Conservation (phyloP, 2,329 filamentous ascomycete genomes). For the Alternaria conjuncta region DNA sequence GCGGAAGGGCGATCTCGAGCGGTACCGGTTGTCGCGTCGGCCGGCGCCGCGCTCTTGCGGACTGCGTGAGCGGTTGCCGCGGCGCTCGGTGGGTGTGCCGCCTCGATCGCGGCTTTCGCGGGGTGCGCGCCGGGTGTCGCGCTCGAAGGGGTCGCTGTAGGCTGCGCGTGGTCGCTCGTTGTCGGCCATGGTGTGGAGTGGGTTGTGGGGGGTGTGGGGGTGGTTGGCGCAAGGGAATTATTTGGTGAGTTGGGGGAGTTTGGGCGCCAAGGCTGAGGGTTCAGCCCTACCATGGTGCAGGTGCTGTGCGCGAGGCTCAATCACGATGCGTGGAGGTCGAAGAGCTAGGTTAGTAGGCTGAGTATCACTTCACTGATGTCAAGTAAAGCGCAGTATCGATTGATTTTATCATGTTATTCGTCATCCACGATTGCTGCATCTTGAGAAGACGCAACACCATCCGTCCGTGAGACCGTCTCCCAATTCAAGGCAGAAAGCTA, state of each 20-base stretch:
- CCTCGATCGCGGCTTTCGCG: constrained; percentile 29
- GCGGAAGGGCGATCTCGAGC: constrained; percentile 37
- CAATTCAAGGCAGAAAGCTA: background rate
- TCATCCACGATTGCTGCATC: background rate
- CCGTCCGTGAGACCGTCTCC: background rate
- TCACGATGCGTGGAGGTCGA: background rate
- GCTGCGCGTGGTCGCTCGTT: constrained; percentile 33
- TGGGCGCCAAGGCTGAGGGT: constrained; percentile 12
- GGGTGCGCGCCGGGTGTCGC: constrained; percentile 28
- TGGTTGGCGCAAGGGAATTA: constrained; percentile 4
- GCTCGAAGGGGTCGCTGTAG: constrained; percentile 19
- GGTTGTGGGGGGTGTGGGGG: constrained; percentile 1
- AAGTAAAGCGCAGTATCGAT: background rate
- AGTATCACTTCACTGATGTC: background rate
- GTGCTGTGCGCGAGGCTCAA: background rate
- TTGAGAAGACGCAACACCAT: background rate
- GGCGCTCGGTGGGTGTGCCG: constrained; percentile 33
- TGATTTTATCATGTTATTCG: background rate
- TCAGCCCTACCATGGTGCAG: background rate
- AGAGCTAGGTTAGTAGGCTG: background rate
- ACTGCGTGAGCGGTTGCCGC: constrained; percentile 43
- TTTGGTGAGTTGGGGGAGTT: background rate
- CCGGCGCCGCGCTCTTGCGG: constrained; percentile 37
- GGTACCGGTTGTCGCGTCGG: constrained; percentile 31
- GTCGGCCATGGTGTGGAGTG: constrained; percentile 26